phyloP scores from a whole-genome alignment of 306 rosid species.

The Neltuma alba region DNA sequence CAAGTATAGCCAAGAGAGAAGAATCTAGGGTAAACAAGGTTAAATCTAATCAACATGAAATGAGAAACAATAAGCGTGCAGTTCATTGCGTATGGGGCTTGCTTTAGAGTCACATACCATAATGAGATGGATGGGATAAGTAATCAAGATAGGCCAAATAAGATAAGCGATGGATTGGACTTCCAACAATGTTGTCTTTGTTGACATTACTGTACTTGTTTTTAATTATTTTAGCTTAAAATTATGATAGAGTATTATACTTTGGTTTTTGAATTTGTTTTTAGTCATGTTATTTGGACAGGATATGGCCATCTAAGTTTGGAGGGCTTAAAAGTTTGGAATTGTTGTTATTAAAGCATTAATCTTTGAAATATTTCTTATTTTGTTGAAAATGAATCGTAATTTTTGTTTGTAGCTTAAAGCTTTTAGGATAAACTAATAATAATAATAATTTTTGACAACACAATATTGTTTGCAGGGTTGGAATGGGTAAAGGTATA shows the following conservation, averaged over 20 bases:
- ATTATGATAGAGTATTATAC: neutral
- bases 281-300: neutral
- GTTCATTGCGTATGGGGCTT: no score
- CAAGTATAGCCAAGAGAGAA: no score
- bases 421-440: neutral
- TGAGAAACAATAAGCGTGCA: no score
- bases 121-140: no score
- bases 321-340: neutral
- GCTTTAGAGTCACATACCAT: neutral
- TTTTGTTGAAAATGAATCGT: neutral
- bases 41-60: no score
- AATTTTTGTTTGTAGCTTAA: neutral
- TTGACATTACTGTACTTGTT: neutral
- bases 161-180: neutral
- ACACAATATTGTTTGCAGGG: conserved; percentile 55
- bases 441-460: no score
- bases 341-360: neutral
- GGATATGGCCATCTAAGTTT: neutral
- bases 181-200: neutral
- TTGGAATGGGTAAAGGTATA: conserved; percentile 47
- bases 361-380: neutral
- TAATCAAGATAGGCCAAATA: neutral
- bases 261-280: neutral
- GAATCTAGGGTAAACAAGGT: no score
- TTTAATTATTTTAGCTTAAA: neutral